Evolutionary conservation across 192 early-diverging fungal species (phyloP), one percentile per base, ranked within the genome.

Genomic region (Oehlia diaphana): DNA sequence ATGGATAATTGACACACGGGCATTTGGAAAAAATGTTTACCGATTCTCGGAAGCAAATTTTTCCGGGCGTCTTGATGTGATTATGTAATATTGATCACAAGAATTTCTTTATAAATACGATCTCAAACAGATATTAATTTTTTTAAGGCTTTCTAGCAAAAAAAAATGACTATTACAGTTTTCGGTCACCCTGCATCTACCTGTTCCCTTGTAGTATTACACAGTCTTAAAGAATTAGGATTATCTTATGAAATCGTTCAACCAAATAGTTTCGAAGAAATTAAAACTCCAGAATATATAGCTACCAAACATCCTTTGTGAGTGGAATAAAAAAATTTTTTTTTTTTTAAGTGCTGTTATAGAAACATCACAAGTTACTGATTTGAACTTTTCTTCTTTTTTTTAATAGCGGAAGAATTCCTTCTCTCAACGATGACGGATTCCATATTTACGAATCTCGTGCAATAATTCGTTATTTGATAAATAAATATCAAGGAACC

Each of bases 211-310:
- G 68, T 76, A 13, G 76, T 84, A 65, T 12, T 86, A 21, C 21
- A 79, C 1, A 50, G 47, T 6, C 75, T 83, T 19, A 39, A 83
- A 9, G 86, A 81, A 67, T 81, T 84, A 63, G 63, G 81, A 37
- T 31, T 87, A 63, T 74, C 78, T 23, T 80, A 76, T 71, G 83
- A 86, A 63, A 26, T 86, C 49, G 42, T 73, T 8, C 9, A 35
- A 53, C 23, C 81, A 12, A 16, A 4, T 63, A n/a, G 0, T 3
- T 47, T 47, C 14, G 16, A 9, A 10, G 78, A 82, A 75, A 26
- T 86, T 5, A 87, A 87, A 68, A 21, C 69, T 7, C 78, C 82
- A 19, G 81, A 84, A 28, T 83, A 81, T 62, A 2, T 84, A 23
- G 72, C 9, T 47, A 12, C 26, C 4, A 76, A 77, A 42, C 82